Evolutionary conservation across 768 basidiomycete genomes (phyloP).

Genomic region (Nidularia sp.): DNA sequence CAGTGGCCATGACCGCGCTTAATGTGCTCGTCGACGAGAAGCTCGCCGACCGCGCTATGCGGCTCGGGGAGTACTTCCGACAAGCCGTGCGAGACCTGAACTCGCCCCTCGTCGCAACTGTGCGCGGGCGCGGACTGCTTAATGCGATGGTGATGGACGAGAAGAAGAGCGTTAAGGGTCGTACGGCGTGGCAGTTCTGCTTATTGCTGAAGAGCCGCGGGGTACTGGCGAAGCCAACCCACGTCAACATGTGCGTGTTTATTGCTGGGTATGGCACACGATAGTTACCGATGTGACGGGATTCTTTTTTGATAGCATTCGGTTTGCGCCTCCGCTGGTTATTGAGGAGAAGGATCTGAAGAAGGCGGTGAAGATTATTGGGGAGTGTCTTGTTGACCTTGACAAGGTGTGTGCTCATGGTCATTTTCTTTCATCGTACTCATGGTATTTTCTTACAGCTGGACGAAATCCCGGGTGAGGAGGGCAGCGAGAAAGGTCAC

Average conservation of each 20-base stretch:
- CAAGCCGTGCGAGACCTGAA: constrained; percentile 51
- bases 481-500: constrained; percentile 57
- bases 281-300: not conserved
- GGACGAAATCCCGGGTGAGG: constrained; percentile 55
- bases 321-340: constrained; percentile 94
- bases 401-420: constrained; percentile 21
- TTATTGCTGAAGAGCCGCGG: constrained; percentile 87
- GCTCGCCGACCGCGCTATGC: constrained; percentile 74
- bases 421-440: not conserved
- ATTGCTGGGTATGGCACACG: not conserved
- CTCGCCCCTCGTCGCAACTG: constrained; percentile 68
- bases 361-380: constrained; percentile 73
- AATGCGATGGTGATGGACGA: constrained; percentile 96
- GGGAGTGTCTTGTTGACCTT: constrained; percentile 76
- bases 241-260: constrained; percentile 79
- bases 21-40: constrained; percentile 88
- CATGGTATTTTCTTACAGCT: constrained; percentile 16
- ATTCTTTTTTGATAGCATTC: constrained; percentile 54
- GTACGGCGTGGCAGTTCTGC: constrained; percentile 96
- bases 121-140: constrained; percentile 84
- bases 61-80: constrained; percentile 82
- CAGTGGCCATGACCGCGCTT: constrained; percentile 91
- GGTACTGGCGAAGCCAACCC: constrained; percentile 93
- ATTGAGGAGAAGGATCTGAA: constrained; percentile 85
- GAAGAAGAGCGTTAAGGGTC: constrained; percentile 63